Conservation (phyloP, 306 rosid species). For the Fragaria iinumae region DNA sequence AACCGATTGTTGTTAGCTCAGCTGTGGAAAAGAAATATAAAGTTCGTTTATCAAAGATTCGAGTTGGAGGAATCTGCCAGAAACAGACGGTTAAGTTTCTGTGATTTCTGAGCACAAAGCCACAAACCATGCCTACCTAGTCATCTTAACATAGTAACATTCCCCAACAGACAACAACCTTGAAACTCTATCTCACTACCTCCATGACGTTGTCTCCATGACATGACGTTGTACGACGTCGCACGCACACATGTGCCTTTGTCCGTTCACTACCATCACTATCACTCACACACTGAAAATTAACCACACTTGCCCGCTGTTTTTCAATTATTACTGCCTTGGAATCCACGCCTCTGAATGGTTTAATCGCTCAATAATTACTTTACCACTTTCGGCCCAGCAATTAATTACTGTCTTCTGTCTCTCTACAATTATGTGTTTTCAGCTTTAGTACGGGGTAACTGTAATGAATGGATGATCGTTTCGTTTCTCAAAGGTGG, state of each 20-base stretch:
- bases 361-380: background rate
- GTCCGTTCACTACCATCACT: background rate
- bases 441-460: background rate
- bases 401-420: background rate
- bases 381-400: background rate
- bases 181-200: background rate
- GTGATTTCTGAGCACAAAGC: background rate
- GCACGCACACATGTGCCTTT: background rate
- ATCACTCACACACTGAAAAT: background rate
- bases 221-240: background rate
- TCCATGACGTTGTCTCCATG: too few species aligned
- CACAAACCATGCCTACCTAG: background rate
- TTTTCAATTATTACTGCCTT: background rate
- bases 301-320: background rate
- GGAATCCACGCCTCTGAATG: background rate
- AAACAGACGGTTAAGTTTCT: background rate
- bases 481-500: background rate
- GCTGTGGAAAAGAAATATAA: too few species aligned
- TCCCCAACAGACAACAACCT: background rate
- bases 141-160: background rate
- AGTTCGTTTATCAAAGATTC: background rate
- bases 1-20: fast-evolving
- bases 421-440: background rate
- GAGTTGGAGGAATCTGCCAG: background rate
- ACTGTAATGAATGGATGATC: background rate